These are phyloP conservation scores for Phytophthora cryptogea DNA, from an alignment of 352 stramenopile species.

Conservation along the genomic window DNA sequence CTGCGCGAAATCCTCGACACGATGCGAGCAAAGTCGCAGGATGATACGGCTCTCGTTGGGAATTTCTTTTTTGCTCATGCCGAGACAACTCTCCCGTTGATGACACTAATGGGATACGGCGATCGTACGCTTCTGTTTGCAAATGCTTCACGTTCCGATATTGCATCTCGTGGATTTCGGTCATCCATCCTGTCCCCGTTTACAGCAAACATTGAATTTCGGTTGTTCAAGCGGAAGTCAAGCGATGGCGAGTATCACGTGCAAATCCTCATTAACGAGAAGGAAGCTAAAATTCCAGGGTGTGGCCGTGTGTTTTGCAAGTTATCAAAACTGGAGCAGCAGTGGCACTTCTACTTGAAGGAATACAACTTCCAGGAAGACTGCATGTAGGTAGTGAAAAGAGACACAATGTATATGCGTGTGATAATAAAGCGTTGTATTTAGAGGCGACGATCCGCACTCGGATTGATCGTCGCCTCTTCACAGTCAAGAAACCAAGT, in stretches of 20 bases:
- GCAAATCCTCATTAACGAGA: constrained; percentile 56
- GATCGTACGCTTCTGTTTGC: constrained; percentile 34
- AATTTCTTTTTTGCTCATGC: constrained; percentile 62
- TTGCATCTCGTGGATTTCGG: constrained; percentile 40
- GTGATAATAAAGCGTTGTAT: constrained; percentile 13
- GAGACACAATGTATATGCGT: not conserved
- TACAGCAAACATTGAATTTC: constrained; percentile 55
- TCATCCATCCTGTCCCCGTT: constrained; percentile 52
- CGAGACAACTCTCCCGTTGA: constrained; percentile 56
- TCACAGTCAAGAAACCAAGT: constrained; percentile 2
- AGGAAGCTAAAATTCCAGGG: constrained; percentile 28
- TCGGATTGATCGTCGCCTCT: constrained; percentile 17
- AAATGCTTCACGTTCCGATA: constrained; percentile 29
- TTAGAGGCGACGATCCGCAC: constrained; percentile 10
- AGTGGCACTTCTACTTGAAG: constrained; percentile 43
- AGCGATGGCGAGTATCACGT: constrained; percentile 29
- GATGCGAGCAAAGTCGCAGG: constrained; percentile 24
- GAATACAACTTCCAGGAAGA: constrained; percentile 36
- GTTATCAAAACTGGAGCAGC: constrained; percentile 28
- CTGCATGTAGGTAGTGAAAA: constrained; percentile 22
- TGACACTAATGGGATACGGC: constrained; percentile 53
- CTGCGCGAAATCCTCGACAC: constrained; percentile 38
- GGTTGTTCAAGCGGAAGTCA: constrained; percentile 36
- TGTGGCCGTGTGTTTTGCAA: constrained; percentile 33
- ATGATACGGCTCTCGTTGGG: constrained; percentile 18